Evolutionary conservation across 139 green algal genomes (phyloP), one percentile per base, ranked within the genome.

Genomic region (Tetraselmis striata): DNA sequence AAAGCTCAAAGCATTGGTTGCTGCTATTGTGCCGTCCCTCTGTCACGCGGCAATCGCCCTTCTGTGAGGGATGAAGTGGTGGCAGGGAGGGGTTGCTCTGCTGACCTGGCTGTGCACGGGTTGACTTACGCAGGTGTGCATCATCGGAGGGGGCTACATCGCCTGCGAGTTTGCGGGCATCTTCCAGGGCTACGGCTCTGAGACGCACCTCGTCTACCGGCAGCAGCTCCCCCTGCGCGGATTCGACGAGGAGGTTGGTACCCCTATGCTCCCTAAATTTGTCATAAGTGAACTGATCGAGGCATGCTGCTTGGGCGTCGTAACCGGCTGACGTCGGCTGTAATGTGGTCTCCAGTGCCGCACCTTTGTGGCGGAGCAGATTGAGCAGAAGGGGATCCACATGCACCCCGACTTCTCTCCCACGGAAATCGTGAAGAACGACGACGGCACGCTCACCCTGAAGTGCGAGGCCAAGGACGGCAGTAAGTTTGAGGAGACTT

Each of bases 61-160:
- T n/a, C n/a, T n/a, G n/a, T n/a, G n/a, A n/a, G n/a, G n/a, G n/a
- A n/a, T n/a, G n/a, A n/a, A n/a, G n/a, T n/a, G n/a, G n/a, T n/a
- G n/a, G n/a, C n/a, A n/a, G n/a, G n/a, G n/a, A n/a, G n/a, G n/a
- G n/a, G n/a, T n/a, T n/a, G n/a, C n/a, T n/a, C n/a, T n/a, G n/a
- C n/a, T n/a, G n/a, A n/a, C n/a, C n/a, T n/a, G n/a, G n/a, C n/a
- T n/a, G n/a, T n/a, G n/a, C n/a, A n/a, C n/a, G n/a, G n/a, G n/a
- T n/a, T n/a, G n/a, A n/a, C n/a, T 67, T 67, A 5, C 11, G 45
- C 18, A 67, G 45, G 45, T 67, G 45, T 67, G 45, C 1, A 93
- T 98, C 29, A 82, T 99, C 11, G 97, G 97, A 0, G 94, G 84
- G 1, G 96, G 97, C 59, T 99, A 99, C 93, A 99, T 99, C 81